These are phyloP conservation scores for Kwoniella bestiolae DNA, from an alignment of 768 basidiomycete species.

Conservation along the genomic window DNA sequence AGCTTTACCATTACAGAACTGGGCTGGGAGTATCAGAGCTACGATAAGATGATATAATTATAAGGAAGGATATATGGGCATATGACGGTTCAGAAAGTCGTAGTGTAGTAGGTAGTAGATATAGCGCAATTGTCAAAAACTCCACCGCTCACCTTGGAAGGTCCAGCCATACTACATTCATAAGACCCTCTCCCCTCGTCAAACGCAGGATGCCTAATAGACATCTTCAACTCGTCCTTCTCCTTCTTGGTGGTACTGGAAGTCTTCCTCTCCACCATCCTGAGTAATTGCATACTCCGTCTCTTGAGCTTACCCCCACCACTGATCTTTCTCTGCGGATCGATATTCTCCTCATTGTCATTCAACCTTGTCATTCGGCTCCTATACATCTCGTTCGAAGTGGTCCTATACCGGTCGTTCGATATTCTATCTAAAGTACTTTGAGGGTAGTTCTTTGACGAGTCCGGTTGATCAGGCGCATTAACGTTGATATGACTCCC, in stretches of 20 bases:
- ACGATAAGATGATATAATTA: not conserved
- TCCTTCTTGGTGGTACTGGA: not conserved
- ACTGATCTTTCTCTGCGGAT: not conserved
- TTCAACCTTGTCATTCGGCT: not conserved
- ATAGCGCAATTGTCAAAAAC: too few species aligned
- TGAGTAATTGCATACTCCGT: conserved; percentile 20
- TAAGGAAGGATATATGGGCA: too few species aligned
- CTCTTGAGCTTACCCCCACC: conserved; percentile 14
- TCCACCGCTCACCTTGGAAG: not conserved
- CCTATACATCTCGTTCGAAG: too few species aligned
- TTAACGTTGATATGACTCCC: conserved; percentile 3
- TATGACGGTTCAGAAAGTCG: too few species aligned
- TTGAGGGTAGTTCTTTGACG: too few species aligned
- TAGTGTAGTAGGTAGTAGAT: too few species aligned
- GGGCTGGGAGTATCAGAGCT: too few species aligned
- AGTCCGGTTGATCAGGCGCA: too few species aligned
- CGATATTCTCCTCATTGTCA: conserved; percentile 1
- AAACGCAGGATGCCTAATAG: conserved; percentile 3
- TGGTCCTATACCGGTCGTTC: too few species aligned
- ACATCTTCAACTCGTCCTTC: not conserved
- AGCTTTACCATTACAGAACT: not conserved
- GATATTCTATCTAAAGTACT: too few species aligned
- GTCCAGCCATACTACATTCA: not conserved
- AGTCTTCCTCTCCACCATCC: conserved; percentile 20
- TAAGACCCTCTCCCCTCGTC: not conserved